Evolutionary conservation across 116 monocot genomes (phyloP), one percentile per base, ranked within the genome.

Genomic region (Thalassia testudinum): DNA sequence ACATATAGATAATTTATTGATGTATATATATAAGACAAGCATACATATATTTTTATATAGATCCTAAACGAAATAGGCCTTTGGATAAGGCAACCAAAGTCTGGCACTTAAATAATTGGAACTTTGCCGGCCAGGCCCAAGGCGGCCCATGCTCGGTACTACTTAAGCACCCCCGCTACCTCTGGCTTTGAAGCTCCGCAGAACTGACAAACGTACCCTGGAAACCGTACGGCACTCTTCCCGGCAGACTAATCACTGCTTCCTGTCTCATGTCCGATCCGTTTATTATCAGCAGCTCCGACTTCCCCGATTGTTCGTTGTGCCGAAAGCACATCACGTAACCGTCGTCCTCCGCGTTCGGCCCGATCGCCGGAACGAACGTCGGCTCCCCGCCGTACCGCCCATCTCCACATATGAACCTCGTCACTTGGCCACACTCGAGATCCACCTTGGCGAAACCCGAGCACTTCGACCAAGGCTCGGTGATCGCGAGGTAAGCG

Each of bases 341-440:
- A 11, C 79, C 79, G 12, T 75, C 67, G 60, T 34, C 30, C 30
- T 34, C 30, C 10, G 30, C 30, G 0, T 47, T 49, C 0, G 21
- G 50, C 0, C 49, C 51, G 18, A 14, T 45, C 42, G 22, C 27
- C 25, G 71, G 68, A 37, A 76, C 72, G 27, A 81, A 81, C 12
- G 53, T 78, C 14, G 83, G 83, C 69, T 83, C 83, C 13, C 83
- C 83, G 0, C 83, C 83, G 69, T 62, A 83, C 65, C 63, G 28
- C 20, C 65, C 59, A 0, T 58, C 51, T 10, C 83, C 83, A 42
- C 78, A 78, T 37, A 38, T 43, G 21, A 71, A 69, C 62, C 28
- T 26, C 17, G 13, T 56, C 27, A 75, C 56, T 23, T 68, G 68
- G 10, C 83, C 83, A n/a, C 47, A 66, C 22, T 22, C 66, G 54